Evolutionary conservation across 139 green algal genomes (phyloP), one percentile per base, ranked within the genome.

Genomic region (Micractinium conductrix): DNA sequence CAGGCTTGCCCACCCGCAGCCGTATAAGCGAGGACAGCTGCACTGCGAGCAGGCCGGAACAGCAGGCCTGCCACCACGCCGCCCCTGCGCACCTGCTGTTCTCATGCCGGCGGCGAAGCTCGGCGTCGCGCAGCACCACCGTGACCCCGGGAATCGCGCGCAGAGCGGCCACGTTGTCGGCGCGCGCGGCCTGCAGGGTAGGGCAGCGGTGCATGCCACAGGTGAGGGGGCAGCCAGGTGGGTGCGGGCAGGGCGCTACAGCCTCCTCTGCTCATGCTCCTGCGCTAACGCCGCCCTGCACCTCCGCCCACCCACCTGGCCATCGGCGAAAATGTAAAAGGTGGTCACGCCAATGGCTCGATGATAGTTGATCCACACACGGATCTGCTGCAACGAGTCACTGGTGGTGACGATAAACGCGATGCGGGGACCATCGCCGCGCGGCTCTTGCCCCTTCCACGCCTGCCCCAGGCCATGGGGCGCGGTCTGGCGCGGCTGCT

Each of bases 291-390:
- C n/a, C n/a, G n/a, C n/a, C n/a, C n/a, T n/a, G n/a, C n/a, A n/a
- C n/a, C n/a, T n/a, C n/a, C n/a, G n/a, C 28, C n/a, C 33, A 28
- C 81, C 17, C 70, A 88, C 89, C 75, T 90, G 86, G 21, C 91
- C 92, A 30, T 95, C 89, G 1, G 91, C 86, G 80, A 95, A 95
- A 21, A 95, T 84, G 87, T 94, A 94, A 83, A 93, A 95, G 28
- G 44, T 63, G 12, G 78, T 62, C 2, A 95, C 90, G 0, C 92
- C 92, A 6, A 95, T 58, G 12, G 87, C 74, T 24, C 79, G 63
- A 48, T 94, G 90, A 72, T 95, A 95, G 26, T 74, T 74, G 35
- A 89, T 86, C 92, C 92, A 95, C 30, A 91, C 74, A 7, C 75
- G 74, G 42, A 93, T 94, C 73, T 92, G 85, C 24, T 85, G 74